A percentile compares a stretch with the other conserved stretches of the same genome.
phyloP scores from a whole-genome alignment of 495 filamentous ascomycete genomes.

The Aspergillus olivimuriae region DNA sequence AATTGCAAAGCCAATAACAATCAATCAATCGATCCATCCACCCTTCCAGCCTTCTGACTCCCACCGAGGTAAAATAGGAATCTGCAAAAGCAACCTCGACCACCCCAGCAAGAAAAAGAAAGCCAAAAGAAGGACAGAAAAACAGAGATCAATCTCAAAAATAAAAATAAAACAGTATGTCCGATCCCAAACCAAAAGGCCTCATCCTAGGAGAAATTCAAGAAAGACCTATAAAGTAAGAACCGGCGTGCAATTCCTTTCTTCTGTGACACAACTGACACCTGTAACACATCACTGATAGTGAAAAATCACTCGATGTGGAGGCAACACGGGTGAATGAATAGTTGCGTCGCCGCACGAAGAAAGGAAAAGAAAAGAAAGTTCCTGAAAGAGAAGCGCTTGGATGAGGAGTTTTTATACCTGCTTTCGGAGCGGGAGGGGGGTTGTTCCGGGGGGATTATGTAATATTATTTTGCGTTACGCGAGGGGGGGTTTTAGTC shows the following conservation, averaged over 20 bases:
- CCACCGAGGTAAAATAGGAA: too few species aligned
- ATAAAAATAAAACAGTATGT: constrained; percentile 22
- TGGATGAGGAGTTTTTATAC: neutral
- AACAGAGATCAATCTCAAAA: neutral
- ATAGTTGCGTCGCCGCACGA: constrained; percentile 57
- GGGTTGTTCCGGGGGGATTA: constrained; percentile 3
- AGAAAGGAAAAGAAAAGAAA: constrained; percentile 43
- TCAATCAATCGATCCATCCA: too few species aligned
- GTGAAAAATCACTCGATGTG: constrained; percentile 11
- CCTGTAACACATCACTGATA: constrained; percentile 48
- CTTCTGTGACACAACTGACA: constrained; percentile 58
- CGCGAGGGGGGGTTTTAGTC: too few species aligned
- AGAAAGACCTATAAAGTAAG: constrained; percentile 47
- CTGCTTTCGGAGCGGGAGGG: neutral
- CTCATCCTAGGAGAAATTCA: constrained; percentile 35
- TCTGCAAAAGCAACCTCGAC: too few species aligned
- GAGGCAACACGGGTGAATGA: constrained; percentile 28
- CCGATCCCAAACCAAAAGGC: constrained; percentile 48
- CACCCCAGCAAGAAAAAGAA: too few species aligned
- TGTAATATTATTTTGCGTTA: too few species aligned
- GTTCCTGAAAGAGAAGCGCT: constrained; percentile 9
- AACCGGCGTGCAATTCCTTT: constrained; percentile 54
- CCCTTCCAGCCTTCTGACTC: too few species aligned
- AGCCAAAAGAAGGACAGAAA: too few species aligned
- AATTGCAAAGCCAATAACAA: too few species aligned